A percentile compares a stretch with the other conserved stretches of the same genome.
Conservation (phyloP, 805 yeast species). For the Lipomyces sp. region DNA sequence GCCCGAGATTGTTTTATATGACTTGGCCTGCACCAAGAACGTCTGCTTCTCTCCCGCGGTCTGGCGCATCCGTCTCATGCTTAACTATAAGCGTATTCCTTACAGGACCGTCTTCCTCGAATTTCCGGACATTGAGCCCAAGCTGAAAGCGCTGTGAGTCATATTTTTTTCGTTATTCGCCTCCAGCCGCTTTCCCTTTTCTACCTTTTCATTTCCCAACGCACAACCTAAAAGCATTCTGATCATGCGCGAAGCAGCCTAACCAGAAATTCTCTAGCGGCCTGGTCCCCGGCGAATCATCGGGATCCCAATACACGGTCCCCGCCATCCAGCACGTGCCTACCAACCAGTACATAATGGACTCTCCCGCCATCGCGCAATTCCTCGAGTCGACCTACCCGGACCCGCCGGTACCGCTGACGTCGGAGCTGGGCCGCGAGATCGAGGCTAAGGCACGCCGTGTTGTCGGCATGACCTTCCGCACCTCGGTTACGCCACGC, state of each 20-base stretch:
- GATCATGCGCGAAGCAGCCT: neutral
- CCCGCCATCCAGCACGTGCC: slow-evolving; percentile 7
- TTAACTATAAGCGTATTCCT: slow-evolving; percentile 13
- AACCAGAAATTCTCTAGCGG: slow-evolving; percentile 2
- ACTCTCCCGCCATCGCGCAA: slow-evolving; percentile 10
- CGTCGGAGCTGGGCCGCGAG: slow-evolving; percentile 11
- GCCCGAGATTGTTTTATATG: slow-evolving; percentile 13
- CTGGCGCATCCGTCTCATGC: slow-evolving; percentile 13
- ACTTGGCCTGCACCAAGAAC: slow-evolving; percentile 11
- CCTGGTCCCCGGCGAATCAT: slow-evolving; percentile 2
- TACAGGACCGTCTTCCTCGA: slow-evolving; percentile 14
- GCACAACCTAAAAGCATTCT: no score
- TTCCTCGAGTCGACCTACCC: slow-evolving; percentile 11
- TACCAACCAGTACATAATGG: neutral
- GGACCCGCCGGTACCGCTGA: neutral
- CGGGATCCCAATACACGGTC: slow-evolving; percentile 7
- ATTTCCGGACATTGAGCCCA: slow-evolving; percentile 16
- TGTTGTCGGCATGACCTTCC: neutral
- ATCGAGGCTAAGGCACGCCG: neutral
- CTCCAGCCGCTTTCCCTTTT: no score
- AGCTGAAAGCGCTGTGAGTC: slow-evolving; percentile 5
- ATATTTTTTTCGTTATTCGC: neutral
- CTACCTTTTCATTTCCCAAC: neutral
- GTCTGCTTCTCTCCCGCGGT: slow-evolving; percentile 14
- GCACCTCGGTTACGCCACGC: neutral